Evolutionary conservation across 129 eudicot species (phyloP).

Genomic region (Tagetes erecta): DNA sequence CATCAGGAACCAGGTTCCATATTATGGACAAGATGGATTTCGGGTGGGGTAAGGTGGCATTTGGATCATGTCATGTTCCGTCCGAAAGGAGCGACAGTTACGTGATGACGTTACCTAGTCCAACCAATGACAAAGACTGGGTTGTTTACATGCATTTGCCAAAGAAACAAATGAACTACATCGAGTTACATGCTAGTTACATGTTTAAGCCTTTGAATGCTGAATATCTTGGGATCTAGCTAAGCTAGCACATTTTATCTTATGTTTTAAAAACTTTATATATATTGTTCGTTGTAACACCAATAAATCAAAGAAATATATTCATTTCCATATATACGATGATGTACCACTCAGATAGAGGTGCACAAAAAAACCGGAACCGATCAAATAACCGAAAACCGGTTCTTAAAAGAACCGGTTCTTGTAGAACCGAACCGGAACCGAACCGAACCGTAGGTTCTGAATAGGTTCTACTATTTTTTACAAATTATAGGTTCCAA

Average conservation of each 20-base stretch:
- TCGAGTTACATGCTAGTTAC: constrained; percentile 42
- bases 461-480: too few relatives aligned
- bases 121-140: constrained; percentile 53
- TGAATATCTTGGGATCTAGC: constrained; percentile 31
- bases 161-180: constrained; percentile 38
- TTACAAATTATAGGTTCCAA: too few relatives aligned
- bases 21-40: constrained; percentile 46
- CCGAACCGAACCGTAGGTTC: too few relatives aligned
- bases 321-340: too few relatives aligned
- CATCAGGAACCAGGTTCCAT: constrained; percentile 52
- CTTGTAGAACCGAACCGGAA: too few relatives aligned
- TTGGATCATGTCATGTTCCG: constrained; percentile 61
- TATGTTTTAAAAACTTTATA: background rate
- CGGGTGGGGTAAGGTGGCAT: constrained; percentile 63
- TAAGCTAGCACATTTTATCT: background rate
- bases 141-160: constrained; percentile 56
- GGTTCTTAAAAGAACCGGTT: too few relatives aligned
- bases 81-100: constrained; percentile 43
- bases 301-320: background rate
- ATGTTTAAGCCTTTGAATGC: constrained; percentile 46
- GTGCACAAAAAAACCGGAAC: too few relatives aligned
- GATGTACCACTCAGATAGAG: too few relatives aligned
- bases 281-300: background rate
- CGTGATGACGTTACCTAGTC: constrained; percentile 61
- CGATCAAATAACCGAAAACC: too few relatives aligned